Evolutionary conservation across 345 rosid genomes (phyloP).

Genomic region (Gossypium longicalyx): DNA sequence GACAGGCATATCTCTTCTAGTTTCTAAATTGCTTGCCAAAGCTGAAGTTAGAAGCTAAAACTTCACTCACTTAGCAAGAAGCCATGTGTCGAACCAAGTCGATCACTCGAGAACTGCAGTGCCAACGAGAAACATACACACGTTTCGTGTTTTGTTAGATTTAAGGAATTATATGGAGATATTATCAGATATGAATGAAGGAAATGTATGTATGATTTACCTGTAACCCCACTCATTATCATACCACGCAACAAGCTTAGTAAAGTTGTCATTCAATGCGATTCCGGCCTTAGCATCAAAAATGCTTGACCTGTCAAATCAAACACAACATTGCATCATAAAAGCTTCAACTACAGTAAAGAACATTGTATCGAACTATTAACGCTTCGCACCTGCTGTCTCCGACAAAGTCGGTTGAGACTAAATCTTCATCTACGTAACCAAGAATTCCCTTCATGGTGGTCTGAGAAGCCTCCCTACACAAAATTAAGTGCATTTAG

Average conservation of each 20-base stretch:
- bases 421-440: slow-evolving; percentile 56
- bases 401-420: slow-evolving; percentile 55
- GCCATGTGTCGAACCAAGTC: slow-evolving; percentile 55
- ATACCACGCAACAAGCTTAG: slow-evolving; percentile 52
- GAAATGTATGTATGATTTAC: slow-evolving; percentile 15
- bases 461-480: slow-evolving; percentile 57
- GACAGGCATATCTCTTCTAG: neutral
- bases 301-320: slow-evolving; percentile 45
- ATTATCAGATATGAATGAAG: neutral
- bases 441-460: slow-evolving; percentile 62
- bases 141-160: too few species aligned
- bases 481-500: neutral
- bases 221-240: slow-evolving; percentile 62
- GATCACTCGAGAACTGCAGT: slow-evolving; percentile 44
- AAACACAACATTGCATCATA: neutral
- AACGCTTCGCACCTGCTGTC: slow-evolving; percentile 46
- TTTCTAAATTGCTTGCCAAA: neutral
- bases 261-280: slow-evolving; percentile 36
- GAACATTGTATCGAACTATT: neutral
- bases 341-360: neutral
- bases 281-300: slow-evolving; percentile 59
- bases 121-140: neutral
- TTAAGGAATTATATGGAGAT: too few species aligned
- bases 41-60: neutral
- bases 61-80: slow-evolving; percentile 12